Evolutionary conservation across 352 stramenopile genomes (phyloP), one percentile per base, ranked within the genome.

Genomic region (Pilasporangium apinafurcum): DNA sequence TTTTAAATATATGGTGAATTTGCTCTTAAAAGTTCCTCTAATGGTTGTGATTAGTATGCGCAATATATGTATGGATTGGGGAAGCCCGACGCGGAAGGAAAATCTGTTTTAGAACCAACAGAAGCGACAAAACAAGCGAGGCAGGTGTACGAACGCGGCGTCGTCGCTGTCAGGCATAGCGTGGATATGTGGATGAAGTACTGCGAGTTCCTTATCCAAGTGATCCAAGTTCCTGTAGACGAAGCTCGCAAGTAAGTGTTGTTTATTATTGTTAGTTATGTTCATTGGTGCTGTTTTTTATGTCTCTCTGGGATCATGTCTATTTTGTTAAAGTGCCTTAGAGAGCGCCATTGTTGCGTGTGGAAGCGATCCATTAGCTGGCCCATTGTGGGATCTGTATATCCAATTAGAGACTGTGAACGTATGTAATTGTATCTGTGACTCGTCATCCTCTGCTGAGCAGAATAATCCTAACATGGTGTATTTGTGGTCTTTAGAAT

Each of bases 121-220:
- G 70, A 80, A 35, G 68, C 74, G 5, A 59, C 58, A 33, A 44
- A 62, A 30, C 74, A 66, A 35, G 78, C 78, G 8, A 51, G 62
- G 16, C 52, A 62, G 20, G 68, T 90, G 28, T 90, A 87, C 33
- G 79, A 88, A 40, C 73, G 76, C 35, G 79, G 79, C 16, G 62
- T 88, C 8, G 56, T 67, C 8, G 79, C 75, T 1, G 79, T 84
- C 17, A 49, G 53, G 42, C 62, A 71, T 61, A 91, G 79, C 37
- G 78, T 86, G 28, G 74, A 90, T 44, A 91, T 91, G 79, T 91
- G 79, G 79, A 62, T 83, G 49, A 88, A 88, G 51, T 91, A 91
- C 61, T 77, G 65, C 43, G 76, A 91, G 44, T 91, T 88, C 30
- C 48, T 90, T 12, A 77, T 85, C 44, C 49, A 76, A 31, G 85